Base-by-base conservation (phyloP, 1,284 basidiomycete genomes). In the Apiotrichum gracile region DNA sequence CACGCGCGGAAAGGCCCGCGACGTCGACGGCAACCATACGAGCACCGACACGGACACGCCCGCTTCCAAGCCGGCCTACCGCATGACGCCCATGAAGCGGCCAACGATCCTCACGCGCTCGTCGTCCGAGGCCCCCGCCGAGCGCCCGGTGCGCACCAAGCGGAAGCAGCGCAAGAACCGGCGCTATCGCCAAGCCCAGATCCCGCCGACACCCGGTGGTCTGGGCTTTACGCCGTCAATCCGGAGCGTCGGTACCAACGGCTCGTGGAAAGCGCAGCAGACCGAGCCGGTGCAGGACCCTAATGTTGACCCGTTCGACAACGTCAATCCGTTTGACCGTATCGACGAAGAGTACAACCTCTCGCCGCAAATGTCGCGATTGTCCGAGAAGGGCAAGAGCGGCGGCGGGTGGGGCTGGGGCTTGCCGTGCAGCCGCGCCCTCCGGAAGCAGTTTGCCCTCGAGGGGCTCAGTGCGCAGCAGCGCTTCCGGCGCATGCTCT, bases 401-500 rank as follows among this genome's bases (percentile, higher is more conserved):
- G n/a, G 35, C 3, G 19, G n/a, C n/a, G n/a, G n/a, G n/a, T n/a
- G n/a, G n/a, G n/a, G 25, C 24, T 37, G 46, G 46, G n/a, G 46
- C 0, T 29, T 14, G 22, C 12, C 8, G 5, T 7, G 25, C 17
- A 14, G 35, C 5, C 24, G 35, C 5, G 16, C 33, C 8, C 17
- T 12, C 12, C 37, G 39, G 34, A 51, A 45, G 41, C 54, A 44
- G 21, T 40, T 26, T 13, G 44, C 49, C 22, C 54, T 52, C 38
- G 60, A 67, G 51, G 50, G 57, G 5, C 47, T 61, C 17, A 55
- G 57, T 34, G 66, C 64, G 59, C 64, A 57, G 47, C 57, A 63
- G 52, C 72, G 62, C 49, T 68, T 69, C 51, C 61, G 76, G 60
- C 51, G 68, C 40, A 72, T 71, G 55, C 54, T 78, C 56, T 76